These are phyloP conservation scores for Phoenix dactylifera DNA, from an alignment of 176 grass and related monocot genomes.

Conservation along the genomic window DNA sequence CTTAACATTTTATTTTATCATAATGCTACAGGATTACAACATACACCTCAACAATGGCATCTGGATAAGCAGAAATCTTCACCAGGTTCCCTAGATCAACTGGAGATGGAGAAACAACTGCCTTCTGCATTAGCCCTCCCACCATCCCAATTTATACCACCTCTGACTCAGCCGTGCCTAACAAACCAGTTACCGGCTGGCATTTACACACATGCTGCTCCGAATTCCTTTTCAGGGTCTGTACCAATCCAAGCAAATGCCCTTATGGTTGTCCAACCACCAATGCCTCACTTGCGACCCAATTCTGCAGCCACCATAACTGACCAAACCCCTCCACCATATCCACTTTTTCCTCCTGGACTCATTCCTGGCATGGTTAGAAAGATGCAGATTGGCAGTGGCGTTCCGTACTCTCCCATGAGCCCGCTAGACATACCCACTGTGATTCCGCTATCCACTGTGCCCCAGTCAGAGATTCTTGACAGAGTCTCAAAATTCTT, in stretches of 20 bases:
- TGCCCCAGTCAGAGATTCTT: conserved; percentile 64
- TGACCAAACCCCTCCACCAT: conserved; percentile 59
- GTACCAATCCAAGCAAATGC: conserved; percentile 38
- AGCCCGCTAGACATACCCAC: conserved; percentile 89
- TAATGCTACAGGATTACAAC: conserved; percentile 46
- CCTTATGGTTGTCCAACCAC: conserved; percentile 10
- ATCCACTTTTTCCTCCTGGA: conserved; percentile 90
- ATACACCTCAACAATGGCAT: conserved; percentile 46
- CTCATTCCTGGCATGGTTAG: conserved; percentile 97
- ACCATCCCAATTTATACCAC: background rate
- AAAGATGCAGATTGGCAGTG: conserved; percentile 88
- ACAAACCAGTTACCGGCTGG: conserved; percentile 32
- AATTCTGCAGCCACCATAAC: conserved; percentile 5
- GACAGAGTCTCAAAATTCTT: conserved; percentile 83
- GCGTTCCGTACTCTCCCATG: conserved; percentile 85
- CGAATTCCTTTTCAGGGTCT: conserved; percentile 42
- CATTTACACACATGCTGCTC: conserved; percentile 31
- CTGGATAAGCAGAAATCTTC: conserved; percentile 11
- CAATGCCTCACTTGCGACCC: conserved; percentile 18
- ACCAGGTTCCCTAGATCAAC: conserved; percentile 25
- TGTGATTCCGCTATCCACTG: conserved; percentile 60
- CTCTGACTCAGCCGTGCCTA: conserved; percentile 23
- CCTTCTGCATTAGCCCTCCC: conserved; percentile 6
- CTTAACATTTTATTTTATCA: background rate
- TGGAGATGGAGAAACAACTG: conserved; percentile 27